Percentiles rank a stretch among this genome's conserved stretches.
Conservation (phyloP, 352 stramenopile genomes). For the Phytophthora crassamura region DNA sequence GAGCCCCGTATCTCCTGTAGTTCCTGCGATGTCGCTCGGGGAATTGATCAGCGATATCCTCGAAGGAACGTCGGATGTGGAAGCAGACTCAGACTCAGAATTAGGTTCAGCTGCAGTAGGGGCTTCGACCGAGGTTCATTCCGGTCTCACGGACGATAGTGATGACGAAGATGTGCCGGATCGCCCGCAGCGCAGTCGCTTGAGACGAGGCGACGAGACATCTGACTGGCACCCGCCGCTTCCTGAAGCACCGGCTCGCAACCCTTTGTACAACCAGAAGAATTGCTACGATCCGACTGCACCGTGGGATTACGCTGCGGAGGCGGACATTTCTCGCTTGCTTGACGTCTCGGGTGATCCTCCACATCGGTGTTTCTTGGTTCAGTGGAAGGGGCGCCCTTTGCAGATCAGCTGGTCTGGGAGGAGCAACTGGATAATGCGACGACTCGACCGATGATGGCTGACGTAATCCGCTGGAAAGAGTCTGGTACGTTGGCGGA, state of each 20-base stretch:
- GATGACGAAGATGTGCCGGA: background rate
- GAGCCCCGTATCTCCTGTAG: background rate
- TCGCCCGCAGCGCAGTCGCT: background rate
- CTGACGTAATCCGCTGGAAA: slow-evolving; percentile 1
- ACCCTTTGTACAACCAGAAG: background rate
- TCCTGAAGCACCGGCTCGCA: too few species aligned
- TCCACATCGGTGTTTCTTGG: too few species aligned
- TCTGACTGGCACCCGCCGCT: too few species aligned
- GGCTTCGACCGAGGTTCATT: background rate
- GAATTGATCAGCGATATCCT: background rate
- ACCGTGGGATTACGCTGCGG: too few species aligned
- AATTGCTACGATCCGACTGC: background rate
- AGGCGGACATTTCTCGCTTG: background rate
- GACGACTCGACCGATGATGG: background rate
- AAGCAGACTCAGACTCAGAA: slow-evolving; percentile 1
- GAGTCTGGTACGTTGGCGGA: background rate
- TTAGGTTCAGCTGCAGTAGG: background rate
- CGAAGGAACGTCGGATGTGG: background rate
- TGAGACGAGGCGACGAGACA: too few species aligned
- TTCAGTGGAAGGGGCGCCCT: background rate
- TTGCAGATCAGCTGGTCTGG: slow-evolving; percentile 17
- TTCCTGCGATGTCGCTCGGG: background rate
- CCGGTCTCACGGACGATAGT: slow-evolving; percentile 1
- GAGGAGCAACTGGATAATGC: background rate
- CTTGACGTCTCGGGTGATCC: too few species aligned